Evolutionary conservation across 495 filamentous ascomycete genomes (phyloP).

Genomic region (Mytilinidion resinicola): DNA sequence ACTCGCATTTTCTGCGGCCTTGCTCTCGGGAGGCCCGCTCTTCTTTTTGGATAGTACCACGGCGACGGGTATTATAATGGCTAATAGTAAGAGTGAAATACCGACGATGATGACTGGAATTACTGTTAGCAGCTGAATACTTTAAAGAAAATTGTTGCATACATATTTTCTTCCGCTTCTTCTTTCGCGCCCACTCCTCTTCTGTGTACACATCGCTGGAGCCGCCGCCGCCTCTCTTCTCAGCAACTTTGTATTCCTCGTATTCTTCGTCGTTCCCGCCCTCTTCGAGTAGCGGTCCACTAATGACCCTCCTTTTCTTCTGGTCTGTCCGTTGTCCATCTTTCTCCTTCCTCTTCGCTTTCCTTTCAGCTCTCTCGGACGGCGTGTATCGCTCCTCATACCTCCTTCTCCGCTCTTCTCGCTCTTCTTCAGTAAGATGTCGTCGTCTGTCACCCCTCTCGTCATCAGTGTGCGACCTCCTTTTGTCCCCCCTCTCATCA

Average conservation of each 20-base stretch:
- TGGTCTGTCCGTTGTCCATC: constrained; percentile 13
- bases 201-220: constrained; percentile 27
- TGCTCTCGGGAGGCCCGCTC: constrained; percentile 17
- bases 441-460: constrained; percentile 17
- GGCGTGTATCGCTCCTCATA: constrained; percentile 21
- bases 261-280: constrained; percentile 31
- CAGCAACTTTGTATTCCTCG: constrained; percentile 27
- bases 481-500: constrained; percentile 10
- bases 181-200: constrained; percentile 25
- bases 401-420: constrained; percentile 12
- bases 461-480: constrained; percentile 11
- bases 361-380: constrained; percentile 20
- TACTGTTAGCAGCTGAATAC: neutral
- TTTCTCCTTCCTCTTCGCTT: constrained; percentile 15
- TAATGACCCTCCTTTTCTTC: constrained; percentile 32
- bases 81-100: constrained; percentile 53
- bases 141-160: neutral
- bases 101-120: constrained; percentile 47
- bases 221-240: constrained; percentile 27
- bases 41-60: constrained; percentile 67
- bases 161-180: constrained; percentile 32
- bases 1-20: constrained; percentile 30
- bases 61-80: constrained; percentile 68
- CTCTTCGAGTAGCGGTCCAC: constrained; percentile 36
- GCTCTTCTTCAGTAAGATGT: constrained; percentile 13